Evolutionary conservation across 441 rosid genomes (phyloP).

Genomic region (Aleurites moluccanus): DNA sequence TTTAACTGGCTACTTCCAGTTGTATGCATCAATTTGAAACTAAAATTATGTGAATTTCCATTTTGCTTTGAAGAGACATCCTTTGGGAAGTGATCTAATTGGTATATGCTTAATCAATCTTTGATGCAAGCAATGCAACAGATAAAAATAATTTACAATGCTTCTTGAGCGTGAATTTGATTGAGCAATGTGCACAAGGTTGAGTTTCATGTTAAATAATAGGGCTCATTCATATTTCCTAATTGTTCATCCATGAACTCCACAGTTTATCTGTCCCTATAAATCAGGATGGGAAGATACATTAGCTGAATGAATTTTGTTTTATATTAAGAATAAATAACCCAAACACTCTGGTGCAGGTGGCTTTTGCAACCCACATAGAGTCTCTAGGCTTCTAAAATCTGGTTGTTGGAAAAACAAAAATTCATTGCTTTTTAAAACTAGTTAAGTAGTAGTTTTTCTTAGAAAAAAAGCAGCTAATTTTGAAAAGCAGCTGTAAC

Average conservation of each 20-base stretch:
- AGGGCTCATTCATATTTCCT: background rate
- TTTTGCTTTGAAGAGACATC: background rate
- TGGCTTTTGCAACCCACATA: background rate
- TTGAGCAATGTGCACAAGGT: background rate
- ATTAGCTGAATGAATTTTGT: background rate
- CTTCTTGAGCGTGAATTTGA: background rate
- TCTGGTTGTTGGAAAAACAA: background rate
- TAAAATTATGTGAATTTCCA: background rate
- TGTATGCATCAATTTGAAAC: slow-evolving; percentile 1
- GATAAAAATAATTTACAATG: background rate
- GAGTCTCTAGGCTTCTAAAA: background rate
- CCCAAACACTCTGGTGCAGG: background rate
- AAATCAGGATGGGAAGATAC: background rate
- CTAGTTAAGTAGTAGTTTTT: too few relatives aligned
- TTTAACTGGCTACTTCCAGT: background rate
- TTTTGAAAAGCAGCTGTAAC: background rate
- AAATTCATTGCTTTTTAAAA: background rate
- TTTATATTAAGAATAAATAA: background rate
- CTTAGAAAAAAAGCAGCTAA: background rate
- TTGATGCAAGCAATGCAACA: background rate
- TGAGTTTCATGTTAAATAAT: background rate
- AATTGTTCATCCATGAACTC: background rate
- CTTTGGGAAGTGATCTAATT: background rate
- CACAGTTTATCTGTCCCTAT: background rate
- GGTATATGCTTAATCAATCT: background rate